These are phyloP conservation scores for Botrytis deweyae DNA, from an alignment of 2,329 filamentous ascomycete species.

Conservation along the genomic window DNA sequence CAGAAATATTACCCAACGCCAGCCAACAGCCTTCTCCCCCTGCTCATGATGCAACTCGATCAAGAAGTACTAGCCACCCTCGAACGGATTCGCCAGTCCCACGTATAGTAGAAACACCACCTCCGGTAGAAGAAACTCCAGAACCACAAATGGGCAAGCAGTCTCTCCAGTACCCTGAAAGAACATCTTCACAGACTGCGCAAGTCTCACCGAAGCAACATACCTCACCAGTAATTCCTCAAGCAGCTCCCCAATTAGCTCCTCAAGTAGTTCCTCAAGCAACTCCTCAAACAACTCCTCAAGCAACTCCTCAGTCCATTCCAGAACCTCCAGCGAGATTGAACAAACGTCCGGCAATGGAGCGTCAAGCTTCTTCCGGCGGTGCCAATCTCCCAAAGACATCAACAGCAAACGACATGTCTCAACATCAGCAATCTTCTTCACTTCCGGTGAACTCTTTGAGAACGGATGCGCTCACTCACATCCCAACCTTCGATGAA, in stretches of 20 bases:
- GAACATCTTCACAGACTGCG: slow-evolving; percentile 20
- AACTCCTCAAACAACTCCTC: slow-evolving; percentile 19
- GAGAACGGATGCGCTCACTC: slow-evolving; percentile 74
- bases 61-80: slow-evolving; percentile 34
- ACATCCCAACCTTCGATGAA: slow-evolving; percentile 79
- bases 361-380: slow-evolving; percentile 33
- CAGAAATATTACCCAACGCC: slow-evolving; percentile 7
- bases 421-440: slow-evolving; percentile 60
- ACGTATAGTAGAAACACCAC: slow-evolving; percentile 65
- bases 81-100: slow-evolving; percentile 47
- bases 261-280: background rate
- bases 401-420: slow-evolving; percentile 54
- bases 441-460: slow-evolving; percentile 67
- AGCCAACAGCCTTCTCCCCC: background rate
- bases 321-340: slow-evolving; percentile 51
- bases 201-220: slow-evolving; percentile 44
- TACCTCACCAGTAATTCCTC: background rate
- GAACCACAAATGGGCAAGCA: slow-evolving; percentile 25
- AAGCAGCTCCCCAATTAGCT: slow-evolving; percentile 18
- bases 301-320: slow-evolving; percentile 34
- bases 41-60: background rate
- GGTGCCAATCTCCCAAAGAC: slow-evolving; percentile 16
- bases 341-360: slow-evolving; percentile 43
- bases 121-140: slow-evolving; percentile 38
- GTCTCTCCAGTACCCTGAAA: slow-evolving; percentile 21